A percentile compares a stretch with the other conserved stretches of the same genome.
Evolutionary conservation across 805 yeast species (phyloP).

Genomic region (Spathaspora arborariae): DNA sequence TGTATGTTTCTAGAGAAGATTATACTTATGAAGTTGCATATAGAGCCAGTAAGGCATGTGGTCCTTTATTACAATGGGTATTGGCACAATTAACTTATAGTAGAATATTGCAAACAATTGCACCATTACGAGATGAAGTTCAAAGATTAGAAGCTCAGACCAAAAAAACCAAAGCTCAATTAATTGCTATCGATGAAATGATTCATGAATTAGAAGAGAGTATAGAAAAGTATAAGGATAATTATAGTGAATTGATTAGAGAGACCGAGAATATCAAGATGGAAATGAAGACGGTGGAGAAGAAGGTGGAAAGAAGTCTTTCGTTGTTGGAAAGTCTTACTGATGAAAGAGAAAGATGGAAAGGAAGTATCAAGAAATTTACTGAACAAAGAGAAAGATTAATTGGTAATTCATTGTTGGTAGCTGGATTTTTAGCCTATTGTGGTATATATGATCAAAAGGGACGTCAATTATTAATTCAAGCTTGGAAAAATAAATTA

Average conservation of each 20-base stretch:
- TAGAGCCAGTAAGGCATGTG: conserved; percentile 93
- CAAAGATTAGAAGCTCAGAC: conserved; percentile 55
- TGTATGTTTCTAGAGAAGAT: conserved; percentile 58
- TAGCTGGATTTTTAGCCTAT: conserved; percentile 60
- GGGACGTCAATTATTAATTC: conserved; percentile 33
- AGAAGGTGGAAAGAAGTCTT: conserved; percentile 59
- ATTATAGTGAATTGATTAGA: conserved; percentile 71
- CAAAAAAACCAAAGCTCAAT: conserved; percentile 58
- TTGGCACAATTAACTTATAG: conserved; percentile 83
- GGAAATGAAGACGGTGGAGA: conserved; percentile 62
- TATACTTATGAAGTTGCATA: conserved; percentile 72
- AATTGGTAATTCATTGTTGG: conserved; percentile 63
- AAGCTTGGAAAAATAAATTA: conserved; percentile 36
- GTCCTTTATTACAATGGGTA: conserved; percentile 87
- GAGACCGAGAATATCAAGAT: conserved; percentile 71
- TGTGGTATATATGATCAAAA: conserved; percentile 56
- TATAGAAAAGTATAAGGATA: conserved; percentile 62
- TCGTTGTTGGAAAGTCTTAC: conserved; percentile 59
- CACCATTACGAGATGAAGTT: conserved; percentile 72
- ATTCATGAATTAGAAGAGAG: conserved; percentile 66
- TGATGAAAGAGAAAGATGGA: conserved; percentile 74
- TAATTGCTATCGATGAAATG: conserved; percentile 78
- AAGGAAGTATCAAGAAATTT: conserved; percentile 50
- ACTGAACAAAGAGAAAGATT: conserved; percentile 40
- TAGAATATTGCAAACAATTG: conserved; percentile 61